Percentiles rank a stretch among this genome's conserved stretches.
Conservation (phyloP, 2,329 filamentous ascomycete species). For the Curvularia verruculosa region DNA sequence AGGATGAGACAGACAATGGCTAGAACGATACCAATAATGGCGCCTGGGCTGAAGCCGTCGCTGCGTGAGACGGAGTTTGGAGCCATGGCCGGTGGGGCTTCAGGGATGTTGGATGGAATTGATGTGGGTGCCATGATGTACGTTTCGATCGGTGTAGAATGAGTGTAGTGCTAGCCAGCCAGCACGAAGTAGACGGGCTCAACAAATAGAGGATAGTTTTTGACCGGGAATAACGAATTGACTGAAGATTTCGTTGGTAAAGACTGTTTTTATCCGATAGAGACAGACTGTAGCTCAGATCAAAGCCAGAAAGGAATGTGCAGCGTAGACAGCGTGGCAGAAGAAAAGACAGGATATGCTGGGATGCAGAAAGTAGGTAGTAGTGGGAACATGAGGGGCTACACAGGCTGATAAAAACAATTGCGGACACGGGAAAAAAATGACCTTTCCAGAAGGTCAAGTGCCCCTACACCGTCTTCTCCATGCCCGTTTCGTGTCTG, state of each 20-base stretch:
- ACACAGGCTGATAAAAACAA: not conserved
- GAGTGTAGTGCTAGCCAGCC: not conserved
- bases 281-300: not conserved
- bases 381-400: slow-evolving; percentile 13
- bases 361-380: slow-evolving; percentile 1
- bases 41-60: slow-evolving; percentile 27
- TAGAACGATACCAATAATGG: slow-evolving; percentile 34
- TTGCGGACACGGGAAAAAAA: not conserved
- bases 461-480: not conserved
- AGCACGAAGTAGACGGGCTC: not conserved
- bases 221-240: not conserved
- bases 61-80: slow-evolving; percentile 1
- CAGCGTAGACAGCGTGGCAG: not conserved
- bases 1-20: slow-evolving; percentile 27
- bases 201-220: not conserved
- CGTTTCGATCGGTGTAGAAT: not conserved
- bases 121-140: slow-evolving; percentile 6
- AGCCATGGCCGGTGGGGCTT: slow-evolving; percentile 19
- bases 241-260: not conserved
- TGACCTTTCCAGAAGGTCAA: slow-evolving; percentile 4
- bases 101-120: slow-evolving; percentile 6
- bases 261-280: not conserved
- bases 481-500: not conserved
- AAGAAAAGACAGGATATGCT: slow-evolving; percentile 7
- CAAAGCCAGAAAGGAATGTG: not conserved